A percentile compares a stretch with the other conserved stretches of the same genome.
phyloP scores from a whole-genome alignment of 305 asterid species.

The Fraxinus xanthoxyloides region DNA sequence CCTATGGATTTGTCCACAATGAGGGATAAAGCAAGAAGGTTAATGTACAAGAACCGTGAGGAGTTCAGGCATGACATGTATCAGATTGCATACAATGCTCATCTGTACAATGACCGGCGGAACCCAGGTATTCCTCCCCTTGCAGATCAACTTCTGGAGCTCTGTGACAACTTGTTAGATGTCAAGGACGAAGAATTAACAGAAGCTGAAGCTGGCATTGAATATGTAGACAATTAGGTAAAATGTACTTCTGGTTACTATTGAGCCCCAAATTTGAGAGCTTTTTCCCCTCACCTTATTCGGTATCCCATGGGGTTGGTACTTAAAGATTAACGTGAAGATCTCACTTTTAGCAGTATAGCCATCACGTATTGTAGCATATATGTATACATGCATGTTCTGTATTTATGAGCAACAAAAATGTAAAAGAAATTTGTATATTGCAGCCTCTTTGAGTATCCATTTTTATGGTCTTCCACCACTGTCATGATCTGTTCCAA shows the following conservation, averaged over 20 bases:
- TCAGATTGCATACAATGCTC: conserved; percentile 79
- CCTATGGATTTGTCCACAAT: conserved; percentile 95
- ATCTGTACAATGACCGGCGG: conserved; percentile 68
- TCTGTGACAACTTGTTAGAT: conserved; percentile 72
- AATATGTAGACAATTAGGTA: conserved; percentile 1
- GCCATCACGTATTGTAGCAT: not conserved
- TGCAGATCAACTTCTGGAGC: conserved; percentile 94
- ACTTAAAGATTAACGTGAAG: not conserved
- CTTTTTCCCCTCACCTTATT: not conserved
- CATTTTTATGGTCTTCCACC: not conserved
- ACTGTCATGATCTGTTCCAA: not conserved
- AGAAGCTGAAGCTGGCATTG: conserved; percentile 5
- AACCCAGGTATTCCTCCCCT: conserved; percentile 97
- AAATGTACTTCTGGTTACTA: not conserved
- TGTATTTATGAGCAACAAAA: not conserved
- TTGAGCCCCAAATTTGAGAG: not conserved
- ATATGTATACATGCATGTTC: not conserved
- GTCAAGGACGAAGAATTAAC: conserved; percentile 32
- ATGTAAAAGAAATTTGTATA: conserved; percentile 1
- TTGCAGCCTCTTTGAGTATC: not conserved
- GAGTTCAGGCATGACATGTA: conserved; percentile 85
- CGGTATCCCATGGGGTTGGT: not conserved
- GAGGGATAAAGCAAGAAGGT: conserved; percentile 65
- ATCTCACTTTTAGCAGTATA: not conserved
- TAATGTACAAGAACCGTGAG: conserved; percentile 78